Evolutionary conservation across 1,284 basidiomycete genomes (phyloP).

Genomic region (Cutaneotrichosporon spelunceum): DNA sequence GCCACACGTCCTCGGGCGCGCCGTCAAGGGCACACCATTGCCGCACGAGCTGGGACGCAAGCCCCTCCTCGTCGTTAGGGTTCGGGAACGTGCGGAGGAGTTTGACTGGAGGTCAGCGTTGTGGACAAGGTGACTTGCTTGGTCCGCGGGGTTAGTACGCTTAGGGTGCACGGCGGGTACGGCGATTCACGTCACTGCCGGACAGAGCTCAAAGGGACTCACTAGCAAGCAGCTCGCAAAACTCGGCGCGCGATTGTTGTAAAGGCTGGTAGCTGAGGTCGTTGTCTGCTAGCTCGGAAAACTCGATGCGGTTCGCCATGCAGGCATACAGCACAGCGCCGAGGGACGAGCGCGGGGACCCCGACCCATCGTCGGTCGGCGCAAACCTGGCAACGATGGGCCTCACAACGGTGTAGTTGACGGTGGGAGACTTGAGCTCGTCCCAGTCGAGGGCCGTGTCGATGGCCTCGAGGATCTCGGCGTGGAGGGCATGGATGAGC

Average conservation of each 20-base stretch:
- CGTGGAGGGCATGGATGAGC: constrained; percentile 46
- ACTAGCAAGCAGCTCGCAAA: constrained; percentile 76
- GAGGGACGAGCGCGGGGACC: constrained; percentile 16
- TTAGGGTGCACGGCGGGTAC: neutral
- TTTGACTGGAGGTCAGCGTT: constrained; percentile 57
- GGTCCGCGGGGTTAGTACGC: too few species aligned
- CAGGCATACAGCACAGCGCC: constrained; percentile 42
- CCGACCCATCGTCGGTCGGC: constrained; percentile 58
- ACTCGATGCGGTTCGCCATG: constrained; percentile 50
- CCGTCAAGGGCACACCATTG: constrained; percentile 77
- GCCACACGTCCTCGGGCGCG: constrained; percentile 64
- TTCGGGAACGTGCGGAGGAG: constrained; percentile 67
- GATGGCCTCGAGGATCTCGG: constrained; percentile 43
- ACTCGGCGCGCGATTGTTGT: constrained; percentile 64
- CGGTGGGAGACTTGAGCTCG: constrained; percentile 73
- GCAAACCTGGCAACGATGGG: constrained; percentile 71
- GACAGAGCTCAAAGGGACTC: constrained; percentile 15
- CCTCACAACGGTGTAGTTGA: constrained; percentile 76
- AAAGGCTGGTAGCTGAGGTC: constrained; percentile 73
- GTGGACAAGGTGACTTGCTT: too few species aligned
- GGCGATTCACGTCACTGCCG: neutral
- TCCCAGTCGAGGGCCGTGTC: constrained; percentile 80
- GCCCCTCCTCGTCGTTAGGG: constrained; percentile 60
- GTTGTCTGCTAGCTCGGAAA: constrained; percentile 54
- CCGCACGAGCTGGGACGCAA: constrained; percentile 71